A percentile compares a stretch with the other conserved stretches of the same genome.
Evolutionary conservation across 148 eudicot species (phyloP).

Genomic region (Fagopyrum homotropicum): DNA sequence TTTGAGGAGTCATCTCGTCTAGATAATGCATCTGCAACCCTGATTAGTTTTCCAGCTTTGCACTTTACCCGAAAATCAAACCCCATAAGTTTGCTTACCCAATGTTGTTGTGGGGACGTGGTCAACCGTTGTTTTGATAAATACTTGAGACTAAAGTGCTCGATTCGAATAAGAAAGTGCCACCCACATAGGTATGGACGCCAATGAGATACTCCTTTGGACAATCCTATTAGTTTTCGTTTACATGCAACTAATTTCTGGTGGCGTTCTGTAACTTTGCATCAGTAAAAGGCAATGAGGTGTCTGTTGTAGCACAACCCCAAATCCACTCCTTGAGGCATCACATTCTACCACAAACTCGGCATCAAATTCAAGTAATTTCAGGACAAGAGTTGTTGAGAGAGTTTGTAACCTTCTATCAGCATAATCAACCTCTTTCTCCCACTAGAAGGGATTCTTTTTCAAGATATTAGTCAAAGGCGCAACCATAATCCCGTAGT

Average conservation of each 20-base stretch:
- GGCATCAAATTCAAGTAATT: background rate
- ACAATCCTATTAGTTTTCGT: constrained; percentile 11
- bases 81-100: background rate
- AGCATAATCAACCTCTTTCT: background rate
- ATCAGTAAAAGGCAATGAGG: constrained; percentile 13
- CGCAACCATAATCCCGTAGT: background rate
- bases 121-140: background rate
- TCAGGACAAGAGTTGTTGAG: background rate
- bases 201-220: constrained; percentile 3
- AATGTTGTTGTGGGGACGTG: background rate
- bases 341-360: background rate
- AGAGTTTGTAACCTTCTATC: background rate
- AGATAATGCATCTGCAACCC: too few relatives aligned
- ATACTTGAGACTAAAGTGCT: constrained; percentile 9
- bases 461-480: background rate
- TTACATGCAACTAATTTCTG: background rate
- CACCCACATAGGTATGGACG: background rate
- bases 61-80: background rate
- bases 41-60: too few relatives aligned
- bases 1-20: too few relatives aligned
- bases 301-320: background rate
- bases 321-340: background rate
- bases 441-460: constrained; percentile 9
- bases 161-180: constrained; percentile 10
- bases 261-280: constrained; percentile 7